Evolutionary conservation across 208 protist genomes (phyloP), one percentile per base, ranked within the genome.

Genomic region (Kentomonas sorsogonicus): DNA sequence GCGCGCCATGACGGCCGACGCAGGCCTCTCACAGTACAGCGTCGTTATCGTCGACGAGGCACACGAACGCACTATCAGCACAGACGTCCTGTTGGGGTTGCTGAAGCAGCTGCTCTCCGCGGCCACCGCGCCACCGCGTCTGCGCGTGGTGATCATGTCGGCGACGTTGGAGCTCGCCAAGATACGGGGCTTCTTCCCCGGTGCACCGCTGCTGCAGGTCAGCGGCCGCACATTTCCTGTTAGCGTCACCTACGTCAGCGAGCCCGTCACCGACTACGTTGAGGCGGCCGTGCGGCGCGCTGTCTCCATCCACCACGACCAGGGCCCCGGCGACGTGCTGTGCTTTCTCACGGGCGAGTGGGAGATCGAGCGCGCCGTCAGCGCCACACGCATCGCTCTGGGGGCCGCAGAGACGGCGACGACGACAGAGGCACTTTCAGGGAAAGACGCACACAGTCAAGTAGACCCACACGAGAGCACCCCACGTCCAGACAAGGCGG

Each of bases 11-110:
- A 69, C 98, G 26, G 53, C 81, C 20, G 98, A 99, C 66, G 60
- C 76, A 6, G 52, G 91, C n/a, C 60, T 99, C 1, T 47, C 18
- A 5, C 53, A 82, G 20, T 99, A 99, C 81, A 80, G 77, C 43
- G 83, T 98, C 2, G 86, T 99, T 30, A 98, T 99, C 36, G 85
- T 99, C 0, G 99, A 99, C 74, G 99, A 99, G 79, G 99, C 98
- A 6, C 99, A 99, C 69, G 99, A 99, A 82, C 81, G 99, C 25
- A 99, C 98, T 5, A 89, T 99, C 33, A 76, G 98, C 74, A 99
- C 98, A 5, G 98, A 99, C 71, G 83, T 99, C 5, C 77, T 99
- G 2, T 98, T 99, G 63, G 98, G 96, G 4, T 58, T 99, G 18
- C 69, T 99, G 23, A 98, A 99, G 89, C 72, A 58, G 16, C 50